Base-by-base conservation (phyloP, 352 stramenopile species). In the Phytophthora meadii region DNA sequence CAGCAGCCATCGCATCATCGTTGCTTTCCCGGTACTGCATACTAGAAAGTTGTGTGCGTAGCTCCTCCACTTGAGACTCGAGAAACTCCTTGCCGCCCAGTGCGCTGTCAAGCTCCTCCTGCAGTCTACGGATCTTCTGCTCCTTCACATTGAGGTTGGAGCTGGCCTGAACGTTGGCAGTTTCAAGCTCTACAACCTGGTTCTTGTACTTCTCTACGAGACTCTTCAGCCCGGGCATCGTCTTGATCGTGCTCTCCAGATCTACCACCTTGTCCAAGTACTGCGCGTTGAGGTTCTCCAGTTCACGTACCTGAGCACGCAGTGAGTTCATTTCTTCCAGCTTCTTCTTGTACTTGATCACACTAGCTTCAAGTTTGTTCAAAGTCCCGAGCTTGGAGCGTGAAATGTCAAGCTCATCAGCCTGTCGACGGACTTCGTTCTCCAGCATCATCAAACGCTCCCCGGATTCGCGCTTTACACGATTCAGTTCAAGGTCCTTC, bases 171-270 rank as follows among this genome's bases (percentile, higher is more conserved):
- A 95, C 80, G 50, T 93, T 90, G 5, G 81, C 76, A 1, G 88
- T 95, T 56, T 95, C 84, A 12, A 95, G 74, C 25, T 95, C 88
- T 37, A 95, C 88, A 14, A 95, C 88, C 59, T 95, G 86, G 66
- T 95, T 93, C 72, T 95, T 95, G 75, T 95, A 95, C 45, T 83
- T 88, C 59, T 95, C 88, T 11, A 95, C 84, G 0, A 93, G 63
- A 17, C 62, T 72, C 60, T 94, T 94, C 2, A 95, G 70, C 5
- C 79, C 85, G 8, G 88, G 83, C 72, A 95, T 93, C 1, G 84
- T 95, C 70, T 94, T 94, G 50, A 95, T 84, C 0, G 86, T 95
- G 60, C 82, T 93, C 61, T 95, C 88, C 15, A 95, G 61, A 51
- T 95, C 88, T 53, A 95, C 66, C 39, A 93, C 81, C 48, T 93